Evolutionary conservation across 2,329 filamentous ascomycete species (phyloP).

Genomic region (Mollisiaceae sp.): DNA sequence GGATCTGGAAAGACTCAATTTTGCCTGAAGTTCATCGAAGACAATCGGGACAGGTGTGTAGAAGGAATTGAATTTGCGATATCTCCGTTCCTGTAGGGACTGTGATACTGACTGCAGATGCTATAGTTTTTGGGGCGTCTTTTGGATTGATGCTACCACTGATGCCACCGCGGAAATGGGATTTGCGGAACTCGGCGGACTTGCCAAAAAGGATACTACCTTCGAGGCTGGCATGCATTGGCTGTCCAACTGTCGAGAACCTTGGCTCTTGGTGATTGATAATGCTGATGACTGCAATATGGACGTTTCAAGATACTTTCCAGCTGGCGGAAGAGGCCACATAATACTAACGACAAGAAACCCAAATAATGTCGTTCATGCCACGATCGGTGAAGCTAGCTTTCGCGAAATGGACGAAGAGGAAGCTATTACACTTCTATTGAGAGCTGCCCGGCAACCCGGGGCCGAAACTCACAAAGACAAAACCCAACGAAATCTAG

Average conservation of each 20-base stretch:
- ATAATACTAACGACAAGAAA: constrained; percentile 48
- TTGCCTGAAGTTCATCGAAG: constrained; percentile 24
- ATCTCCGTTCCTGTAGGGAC: not conserved
- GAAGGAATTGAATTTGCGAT: too few species aligned
- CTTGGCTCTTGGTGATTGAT: constrained; percentile 48
- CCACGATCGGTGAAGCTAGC: constrained; percentile 14
- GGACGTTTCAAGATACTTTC: constrained; percentile 38
- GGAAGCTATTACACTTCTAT: constrained; percentile 8
- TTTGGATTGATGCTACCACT: not conserved
- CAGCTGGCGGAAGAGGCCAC: constrained; percentile 39
- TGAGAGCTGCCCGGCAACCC: not conserved
- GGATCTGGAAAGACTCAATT: constrained; percentile 42
- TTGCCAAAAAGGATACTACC: not conserved
- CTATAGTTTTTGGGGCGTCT: not conserved
- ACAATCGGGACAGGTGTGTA: constrained; percentile 24
- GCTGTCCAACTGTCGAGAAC: constrained; percentile 29
- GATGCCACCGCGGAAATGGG: not conserved
- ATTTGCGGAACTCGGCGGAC: not conserved
- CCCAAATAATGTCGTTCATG: constrained; percentile 21
- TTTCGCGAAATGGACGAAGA: constrained; percentile 35
- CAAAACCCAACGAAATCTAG: not conserved
- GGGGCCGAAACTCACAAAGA: not conserved
- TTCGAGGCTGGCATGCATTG: not conserved
- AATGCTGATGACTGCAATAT: constrained; percentile 47
- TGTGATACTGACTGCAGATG: too few species aligned